Conservation (phyloP, 2,329 filamentous ascomycete species). For the Aureobasidium sp. region DNA sequence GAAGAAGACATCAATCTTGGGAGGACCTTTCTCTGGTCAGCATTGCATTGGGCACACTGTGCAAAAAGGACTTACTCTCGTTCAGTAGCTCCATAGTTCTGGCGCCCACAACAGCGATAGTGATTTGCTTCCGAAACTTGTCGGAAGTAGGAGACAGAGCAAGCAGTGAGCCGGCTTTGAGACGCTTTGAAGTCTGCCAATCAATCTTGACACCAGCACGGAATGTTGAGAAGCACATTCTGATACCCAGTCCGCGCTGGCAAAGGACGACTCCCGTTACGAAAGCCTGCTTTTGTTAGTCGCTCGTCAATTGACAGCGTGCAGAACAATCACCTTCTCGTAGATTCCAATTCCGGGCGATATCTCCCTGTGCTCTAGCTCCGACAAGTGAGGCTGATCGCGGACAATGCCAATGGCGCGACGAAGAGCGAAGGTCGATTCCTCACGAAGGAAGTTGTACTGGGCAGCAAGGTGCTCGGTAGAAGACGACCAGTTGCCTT, state of each 20-base stretch:
- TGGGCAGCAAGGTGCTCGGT: conserved; percentile 63
- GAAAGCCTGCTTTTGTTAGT: conserved; percentile 47
- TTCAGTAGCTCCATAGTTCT: conserved; percentile 56
- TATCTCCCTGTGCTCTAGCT: conserved; percentile 39
- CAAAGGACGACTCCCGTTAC: conserved; percentile 60
- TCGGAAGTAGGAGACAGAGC: conserved; percentile 51
- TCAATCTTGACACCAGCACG: conserved; percentile 59
- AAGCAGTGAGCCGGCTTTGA: conserved; percentile 49
- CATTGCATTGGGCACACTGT: not conserved
- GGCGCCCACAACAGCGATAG: conserved; percentile 66
- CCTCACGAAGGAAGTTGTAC: conserved; percentile 69
- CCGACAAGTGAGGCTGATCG: conserved; percentile 47
- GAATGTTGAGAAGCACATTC: conserved; percentile 63
- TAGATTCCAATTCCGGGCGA: conserved; percentile 53
- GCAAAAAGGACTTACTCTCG: conserved; percentile 37
- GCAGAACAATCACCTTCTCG: conserved; percentile 49
- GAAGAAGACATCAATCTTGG: conserved; percentile 71
- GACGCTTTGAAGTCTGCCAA: conserved; percentile 57
- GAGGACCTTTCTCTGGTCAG: conserved; percentile 32
- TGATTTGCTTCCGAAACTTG: conserved; percentile 56
- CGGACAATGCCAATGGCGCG: conserved; percentile 55
- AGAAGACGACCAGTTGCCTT: conserved; percentile 52
- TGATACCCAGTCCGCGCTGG: conserved; percentile 54
- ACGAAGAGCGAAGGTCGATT: conserved; percentile 62
- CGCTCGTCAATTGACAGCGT: not conserved